Conservation (phyloP, 805 yeast species). For the Ogataea methanolica region DNA sequence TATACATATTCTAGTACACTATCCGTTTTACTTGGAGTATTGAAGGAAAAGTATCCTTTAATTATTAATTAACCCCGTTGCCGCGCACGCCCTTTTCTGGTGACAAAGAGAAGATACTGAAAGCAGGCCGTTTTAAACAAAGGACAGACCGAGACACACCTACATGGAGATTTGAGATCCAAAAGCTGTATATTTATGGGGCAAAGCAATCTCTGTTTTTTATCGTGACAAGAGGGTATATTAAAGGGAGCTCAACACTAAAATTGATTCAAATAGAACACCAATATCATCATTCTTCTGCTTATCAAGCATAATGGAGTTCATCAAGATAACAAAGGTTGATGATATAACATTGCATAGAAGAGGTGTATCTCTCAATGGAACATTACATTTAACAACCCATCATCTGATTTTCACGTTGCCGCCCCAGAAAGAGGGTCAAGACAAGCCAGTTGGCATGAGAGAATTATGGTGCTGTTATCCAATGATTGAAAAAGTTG, state of each 20-base stretch:
- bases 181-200: no score
- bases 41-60: no score
- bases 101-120: no score
- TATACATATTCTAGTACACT: no score
- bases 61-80: not conserved
- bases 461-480: slow-evolving; percentile 90
- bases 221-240: no score
- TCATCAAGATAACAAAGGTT: slow-evolving; percentile 49
- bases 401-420: slow-evolving; percentile 68
- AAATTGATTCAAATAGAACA: not conserved
- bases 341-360: slow-evolving; percentile 45
- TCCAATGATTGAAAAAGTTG: slow-evolving; percentile 69
- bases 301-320: slow-evolving; percentile 43
- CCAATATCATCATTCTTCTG: not conserved
- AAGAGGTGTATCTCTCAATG: slow-evolving; percentile 51
- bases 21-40: no score
- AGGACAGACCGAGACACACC: not conserved
- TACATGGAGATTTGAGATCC: not conserved
- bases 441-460: slow-evolving; percentile 19
- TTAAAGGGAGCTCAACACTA: not conserved
- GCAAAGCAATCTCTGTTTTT: no score
- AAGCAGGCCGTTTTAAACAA: no score
- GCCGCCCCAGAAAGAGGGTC: slow-evolving; percentile 10
- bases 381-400: slow-evolving; percentile 65
- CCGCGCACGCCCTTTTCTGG: not conserved